Evolutionary conservation across 306 rosid genomes (phyloP).

Genomic region (Trifolium fragiferum): DNA sequence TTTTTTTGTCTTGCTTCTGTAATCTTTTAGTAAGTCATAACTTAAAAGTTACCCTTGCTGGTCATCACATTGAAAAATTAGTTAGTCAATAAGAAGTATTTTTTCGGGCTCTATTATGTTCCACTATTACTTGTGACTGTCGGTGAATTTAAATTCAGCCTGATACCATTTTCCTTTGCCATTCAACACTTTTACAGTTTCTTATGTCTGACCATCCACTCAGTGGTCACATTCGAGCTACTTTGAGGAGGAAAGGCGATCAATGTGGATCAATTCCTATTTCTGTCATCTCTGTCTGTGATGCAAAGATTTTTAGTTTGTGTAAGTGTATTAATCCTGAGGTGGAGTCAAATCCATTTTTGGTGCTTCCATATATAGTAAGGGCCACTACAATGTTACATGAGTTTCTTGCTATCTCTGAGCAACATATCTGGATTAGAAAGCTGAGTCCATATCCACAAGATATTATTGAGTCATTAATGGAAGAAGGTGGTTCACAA

Average conservation of each 20-base stretch:
- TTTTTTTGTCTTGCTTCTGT: background rate
- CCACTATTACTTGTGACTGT: background rate
- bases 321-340: constrained; percentile 72
- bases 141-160: constrained; percentile 25
- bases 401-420: constrained; percentile 56
- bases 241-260: constrained; percentile 71
- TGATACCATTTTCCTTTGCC: constrained; percentile 37
- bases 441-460: constrained; percentile 68
- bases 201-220: constrained; percentile 74
- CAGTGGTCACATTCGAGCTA: constrained; percentile 83
- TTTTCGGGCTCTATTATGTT: constrained; percentile 19
- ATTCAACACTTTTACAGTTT: constrained; percentile 63
- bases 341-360: constrained; percentile 77
- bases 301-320: constrained; percentile 60
- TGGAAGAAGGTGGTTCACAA: constrained; percentile 40
- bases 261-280: constrained; percentile 65
- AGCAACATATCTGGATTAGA: constrained; percentile 65
- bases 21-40: constrained; percentile 21
- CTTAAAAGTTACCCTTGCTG: constrained; percentile 11
- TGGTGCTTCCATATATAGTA: constrained; percentile 59
- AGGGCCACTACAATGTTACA: constrained; percentile 60
- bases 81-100: constrained; percentile 14
- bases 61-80: constrained; percentile 21
- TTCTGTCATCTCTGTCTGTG: constrained; percentile 66
- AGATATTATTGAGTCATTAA: constrained; percentile 56